Conservation (phyloP, 441 rosid genomes). For the Melastoma candidum region DNA sequence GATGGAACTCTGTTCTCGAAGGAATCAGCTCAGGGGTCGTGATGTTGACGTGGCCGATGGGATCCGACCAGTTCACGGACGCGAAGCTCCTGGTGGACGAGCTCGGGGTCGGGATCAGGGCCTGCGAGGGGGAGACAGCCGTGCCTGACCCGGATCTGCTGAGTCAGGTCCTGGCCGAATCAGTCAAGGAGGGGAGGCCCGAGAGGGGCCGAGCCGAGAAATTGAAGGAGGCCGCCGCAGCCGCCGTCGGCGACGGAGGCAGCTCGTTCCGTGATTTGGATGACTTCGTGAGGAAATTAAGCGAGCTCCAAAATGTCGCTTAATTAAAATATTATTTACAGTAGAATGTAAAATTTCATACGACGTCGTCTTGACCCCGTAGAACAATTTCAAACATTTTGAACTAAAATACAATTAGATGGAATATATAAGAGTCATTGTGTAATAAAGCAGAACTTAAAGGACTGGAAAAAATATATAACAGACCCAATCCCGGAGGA, state of each 20-base stretch:
- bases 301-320: slow-evolving; percentile 1
- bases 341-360: too few relatives aligned
- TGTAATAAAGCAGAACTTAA: too few relatives aligned
- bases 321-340: too few relatives aligned
- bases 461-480: too few relatives aligned
- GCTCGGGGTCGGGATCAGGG: slow-evolving; percentile 15
- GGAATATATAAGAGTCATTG: too few relatives aligned
- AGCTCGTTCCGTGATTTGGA: slow-evolving; percentile 19
- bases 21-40: slow-evolving; percentile 17
- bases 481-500: too few relatives aligned
- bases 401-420: too few relatives aligned
- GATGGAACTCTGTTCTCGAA: slow-evolving; percentile 24
- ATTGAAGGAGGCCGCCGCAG: slow-evolving; percentile 11
- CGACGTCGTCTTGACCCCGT: too few relatives aligned
- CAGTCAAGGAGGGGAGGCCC: background rate
- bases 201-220: slow-evolving; percentile 17
- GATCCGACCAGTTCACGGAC: slow-evolving; percentile 18
- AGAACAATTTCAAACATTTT: too few relatives aligned
- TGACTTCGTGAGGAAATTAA: slow-evolving; percentile 14
- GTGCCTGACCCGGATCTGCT: slow-evolving; percentile 10
- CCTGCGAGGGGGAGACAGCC: slow-evolving; percentile 4
- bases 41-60: slow-evolving; percentile 28
- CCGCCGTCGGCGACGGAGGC: slow-evolving; percentile 5
- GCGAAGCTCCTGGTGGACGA: slow-evolving; percentile 19
- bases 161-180: slow-evolving; percentile 12